phyloP scores from a whole-genome alignment of 257 asterid species.

The Knoxia roxburghii region DNA sequence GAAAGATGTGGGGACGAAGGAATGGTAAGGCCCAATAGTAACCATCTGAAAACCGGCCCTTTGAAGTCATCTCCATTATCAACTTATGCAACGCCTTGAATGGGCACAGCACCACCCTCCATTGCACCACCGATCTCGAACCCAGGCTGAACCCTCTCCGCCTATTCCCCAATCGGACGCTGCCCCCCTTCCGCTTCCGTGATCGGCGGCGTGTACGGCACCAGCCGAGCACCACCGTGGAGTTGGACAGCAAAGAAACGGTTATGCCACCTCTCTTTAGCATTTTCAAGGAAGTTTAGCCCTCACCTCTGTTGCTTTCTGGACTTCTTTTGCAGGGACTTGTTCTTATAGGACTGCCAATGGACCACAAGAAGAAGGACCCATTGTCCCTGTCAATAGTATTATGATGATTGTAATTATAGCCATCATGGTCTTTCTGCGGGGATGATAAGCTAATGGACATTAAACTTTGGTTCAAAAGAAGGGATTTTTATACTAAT shows the following conservation, averaged over 20 bases:
- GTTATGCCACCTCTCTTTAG: slow-evolving; percentile 28
- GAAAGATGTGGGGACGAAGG: slow-evolving; percentile 55
- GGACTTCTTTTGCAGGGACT: not conserved
- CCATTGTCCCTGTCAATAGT: no score
- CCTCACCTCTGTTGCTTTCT: not conserved
- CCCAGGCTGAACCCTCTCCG: slow-evolving; percentile 54
- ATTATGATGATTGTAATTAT: slow-evolving; percentile 34
- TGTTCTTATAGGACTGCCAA: slow-evolving; percentile 13
- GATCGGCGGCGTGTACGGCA: slow-evolving; percentile 31
- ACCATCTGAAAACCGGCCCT: slow-evolving; percentile 44
- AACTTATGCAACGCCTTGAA: slow-evolving; percentile 45
- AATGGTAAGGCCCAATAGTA: slow-evolving; percentile 51
- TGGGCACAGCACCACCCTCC: slow-evolving; percentile 36
- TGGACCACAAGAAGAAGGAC: no score
- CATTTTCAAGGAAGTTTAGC: slow-evolving; percentile 21
- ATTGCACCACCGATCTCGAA: slow-evolving; percentile 47
- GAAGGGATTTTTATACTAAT: slow-evolving; percentile 10
- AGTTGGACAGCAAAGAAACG: slow-evolving; percentile 35
- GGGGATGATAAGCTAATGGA: slow-evolving; percentile 21
- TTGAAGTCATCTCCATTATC: slow-evolving; percentile 35
- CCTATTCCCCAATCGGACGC: slow-evolving; percentile 47
- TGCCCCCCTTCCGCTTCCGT: slow-evolving; percentile 41
- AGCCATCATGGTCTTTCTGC: slow-evolving; percentile 25
- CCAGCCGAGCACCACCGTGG: slow-evolving; percentile 43
- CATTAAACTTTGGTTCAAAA: slow-evolving; percentile 26